Conservation (phyloP, 257 asterid genomes). For the Ehretia macrophylla region DNA sequence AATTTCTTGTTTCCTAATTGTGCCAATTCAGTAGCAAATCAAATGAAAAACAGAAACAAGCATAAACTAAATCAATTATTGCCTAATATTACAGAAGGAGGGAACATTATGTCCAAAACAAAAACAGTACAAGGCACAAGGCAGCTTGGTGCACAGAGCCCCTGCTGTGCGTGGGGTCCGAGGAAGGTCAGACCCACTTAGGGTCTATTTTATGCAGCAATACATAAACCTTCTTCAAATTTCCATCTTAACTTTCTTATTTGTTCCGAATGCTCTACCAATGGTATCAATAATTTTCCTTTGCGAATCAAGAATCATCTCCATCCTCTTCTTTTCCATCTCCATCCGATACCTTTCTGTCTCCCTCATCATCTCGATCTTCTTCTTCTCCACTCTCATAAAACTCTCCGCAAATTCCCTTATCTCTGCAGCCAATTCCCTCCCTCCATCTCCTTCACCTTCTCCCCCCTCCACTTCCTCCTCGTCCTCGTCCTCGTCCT, state of each 20-base stretch:
- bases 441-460: slow-evolving; percentile 33
- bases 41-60: background rate
- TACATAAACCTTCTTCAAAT: slow-evolving; percentile 15
- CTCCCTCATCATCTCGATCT: slow-evolving; percentile 81
- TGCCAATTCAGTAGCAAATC: background rate
- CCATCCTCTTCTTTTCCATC: slow-evolving; percentile 85
- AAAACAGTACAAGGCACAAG: background rate
- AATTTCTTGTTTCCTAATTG: background rate
- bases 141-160: no score
- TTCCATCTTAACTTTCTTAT: slow-evolving; percentile 52
- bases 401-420: slow-evolving; percentile 73
- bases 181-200: no score
- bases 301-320: slow-evolving; percentile 75
- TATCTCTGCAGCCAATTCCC: slow-evolving; percentile 61
- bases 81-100: background rate
- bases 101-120: background rate
- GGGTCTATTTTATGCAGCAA: no score
- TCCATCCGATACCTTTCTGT: slow-evolving; percentile 59
- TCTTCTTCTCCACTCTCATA: slow-evolving; percentile 72
- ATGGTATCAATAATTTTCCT: slow-evolving; percentile 65
- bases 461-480: slow-evolving; percentile 28
- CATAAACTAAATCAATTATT: background rate
- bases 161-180: no score
- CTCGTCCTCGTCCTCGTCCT: slow-evolving; percentile 24
- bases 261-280: slow-evolving; percentile 53